Evolutionary conservation across 164 flowering plant genomes (phyloP).

Genomic region (Taxillus chinensis): DNA sequence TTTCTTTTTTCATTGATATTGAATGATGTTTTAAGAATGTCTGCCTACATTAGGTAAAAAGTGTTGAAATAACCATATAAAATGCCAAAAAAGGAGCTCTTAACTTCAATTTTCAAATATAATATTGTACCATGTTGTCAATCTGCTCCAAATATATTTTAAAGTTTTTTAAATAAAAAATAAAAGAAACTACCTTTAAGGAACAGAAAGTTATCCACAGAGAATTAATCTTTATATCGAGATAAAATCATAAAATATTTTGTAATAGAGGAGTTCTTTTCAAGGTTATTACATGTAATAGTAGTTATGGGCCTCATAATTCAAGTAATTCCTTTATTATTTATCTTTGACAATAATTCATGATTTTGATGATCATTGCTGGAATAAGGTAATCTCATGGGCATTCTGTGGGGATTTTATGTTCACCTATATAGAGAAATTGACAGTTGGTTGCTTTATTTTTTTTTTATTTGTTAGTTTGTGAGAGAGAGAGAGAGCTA

Average conservation of each 20-base stretch:
- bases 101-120: no score
- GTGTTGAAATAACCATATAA: no score
- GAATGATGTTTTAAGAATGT: no score
- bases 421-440: neutral
- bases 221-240: neutral
- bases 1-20: no score
- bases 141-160: no score
- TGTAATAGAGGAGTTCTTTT: neutral
- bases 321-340: constrained; percentile 6
- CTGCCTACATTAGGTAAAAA: no score
- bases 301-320: constrained; percentile 14
- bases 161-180: no score
- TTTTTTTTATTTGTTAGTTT: no score
- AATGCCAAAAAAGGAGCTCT: no score
- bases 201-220: neutral
- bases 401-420: neutral
- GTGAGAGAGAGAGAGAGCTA: no score
- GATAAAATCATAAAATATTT: neutral
- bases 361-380: constrained; percentile 10
- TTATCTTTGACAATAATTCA: constrained; percentile 6
- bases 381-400: neutral
- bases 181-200: no score
- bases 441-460: neutral
- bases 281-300: constrained; percentile 23
- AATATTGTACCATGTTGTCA: no score